Percentiles rank a stretch among this genome's conserved stretches.
These are phyloP conservation scores for Diplocarpon mali DNA, from an alignment of 2,329 filamentous ascomycete species.

Conservation along the genomic window DNA sequence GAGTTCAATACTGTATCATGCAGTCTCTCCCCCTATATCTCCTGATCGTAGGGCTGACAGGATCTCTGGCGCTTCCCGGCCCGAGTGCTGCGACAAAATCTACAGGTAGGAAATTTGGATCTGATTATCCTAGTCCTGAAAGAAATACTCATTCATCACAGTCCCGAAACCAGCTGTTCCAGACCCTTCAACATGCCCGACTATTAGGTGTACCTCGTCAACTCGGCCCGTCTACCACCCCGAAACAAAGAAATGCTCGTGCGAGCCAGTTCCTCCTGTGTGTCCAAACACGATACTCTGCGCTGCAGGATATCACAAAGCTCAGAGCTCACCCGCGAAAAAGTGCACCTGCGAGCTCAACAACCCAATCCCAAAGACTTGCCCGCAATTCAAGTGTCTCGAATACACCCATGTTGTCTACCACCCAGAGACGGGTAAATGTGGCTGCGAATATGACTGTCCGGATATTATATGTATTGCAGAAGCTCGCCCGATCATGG, in stretches of 20 bases:
- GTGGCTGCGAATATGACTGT: conserved; percentile 13
- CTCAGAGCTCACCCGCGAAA: conserved; percentile 3
- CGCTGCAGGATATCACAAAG: conserved; percentile 9
- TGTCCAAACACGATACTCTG: conserved; percentile 12
- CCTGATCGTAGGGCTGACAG: conserved; percentile 1
- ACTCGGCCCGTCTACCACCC: conserved; percentile 12
- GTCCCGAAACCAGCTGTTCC: conserved; percentile 1
- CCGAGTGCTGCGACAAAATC: background rate
- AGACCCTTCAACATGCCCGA: conserved; percentile 8
- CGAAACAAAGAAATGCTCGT: conserved; percentile 11
- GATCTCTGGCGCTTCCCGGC: conserved; percentile 2
- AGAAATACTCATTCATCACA: background rate
- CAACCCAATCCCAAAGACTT: conserved; percentile 11
- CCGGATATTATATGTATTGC: conserved; percentile 15
- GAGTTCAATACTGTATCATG: no score
- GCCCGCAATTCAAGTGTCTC: conserved; percentile 14
- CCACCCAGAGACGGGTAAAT: conserved; percentile 12
- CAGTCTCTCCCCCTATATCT: background rate
- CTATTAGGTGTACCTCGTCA: conserved; percentile 10
- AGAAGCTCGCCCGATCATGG: conserved; percentile 8
- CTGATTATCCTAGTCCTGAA: background rate
- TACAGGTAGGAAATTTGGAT: background rate
- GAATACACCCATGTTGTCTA: conserved; percentile 13
- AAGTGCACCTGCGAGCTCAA: conserved; percentile 15
- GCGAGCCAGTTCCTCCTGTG: conserved; percentile 6